Conservation (phyloP, 768 basidiomycete species). For the Amanita molliuscula region DNA sequence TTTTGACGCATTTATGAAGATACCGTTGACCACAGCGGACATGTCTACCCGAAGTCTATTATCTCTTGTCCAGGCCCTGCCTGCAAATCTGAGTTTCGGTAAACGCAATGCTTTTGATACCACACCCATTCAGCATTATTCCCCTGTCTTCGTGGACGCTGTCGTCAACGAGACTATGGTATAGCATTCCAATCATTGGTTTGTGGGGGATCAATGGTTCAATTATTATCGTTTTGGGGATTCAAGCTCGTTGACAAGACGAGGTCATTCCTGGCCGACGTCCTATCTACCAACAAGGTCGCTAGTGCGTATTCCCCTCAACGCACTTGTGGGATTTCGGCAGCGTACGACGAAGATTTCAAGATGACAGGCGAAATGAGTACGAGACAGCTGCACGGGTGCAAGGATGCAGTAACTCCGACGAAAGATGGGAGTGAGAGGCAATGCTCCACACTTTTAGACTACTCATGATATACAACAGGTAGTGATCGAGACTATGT, state of each 20-base stretch:
- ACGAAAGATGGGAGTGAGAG: no score
- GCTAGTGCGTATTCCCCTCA: constrained; percentile 39
- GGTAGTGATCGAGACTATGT: no score
- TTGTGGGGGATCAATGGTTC: background rate
- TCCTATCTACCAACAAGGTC: constrained; percentile 21
- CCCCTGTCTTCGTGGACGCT: constrained; percentile 25
- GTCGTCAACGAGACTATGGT: constrained; percentile 34
- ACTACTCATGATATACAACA: no score
- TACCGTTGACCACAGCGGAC: constrained; percentile 27
- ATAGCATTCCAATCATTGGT: constrained; percentile 6
- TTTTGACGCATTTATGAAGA: constrained; percentile 40
- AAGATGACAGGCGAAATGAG: constrained; percentile 28
- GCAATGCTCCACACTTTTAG: no score
- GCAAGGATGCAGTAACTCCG: no score
- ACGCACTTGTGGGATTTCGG: constrained; percentile 24
- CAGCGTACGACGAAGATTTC: constrained; percentile 29
- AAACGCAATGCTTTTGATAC: constrained; percentile 27
- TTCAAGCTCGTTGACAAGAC: constrained; percentile 16
- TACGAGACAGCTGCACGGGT: constrained; percentile 24
- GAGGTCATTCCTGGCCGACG: constrained; percentile 36
- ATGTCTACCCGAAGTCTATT: constrained; percentile 29
- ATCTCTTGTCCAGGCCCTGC: constrained; percentile 27
- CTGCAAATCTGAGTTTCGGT: constrained; percentile 22
- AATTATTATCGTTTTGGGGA: constrained; percentile 33
- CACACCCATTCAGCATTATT: constrained; percentile 27